A percentile compares a stretch with the other conserved stretches of the same genome.
Conservation (phyloP, 169 alveolate genomes). For the Eimeria maxima region DNA sequence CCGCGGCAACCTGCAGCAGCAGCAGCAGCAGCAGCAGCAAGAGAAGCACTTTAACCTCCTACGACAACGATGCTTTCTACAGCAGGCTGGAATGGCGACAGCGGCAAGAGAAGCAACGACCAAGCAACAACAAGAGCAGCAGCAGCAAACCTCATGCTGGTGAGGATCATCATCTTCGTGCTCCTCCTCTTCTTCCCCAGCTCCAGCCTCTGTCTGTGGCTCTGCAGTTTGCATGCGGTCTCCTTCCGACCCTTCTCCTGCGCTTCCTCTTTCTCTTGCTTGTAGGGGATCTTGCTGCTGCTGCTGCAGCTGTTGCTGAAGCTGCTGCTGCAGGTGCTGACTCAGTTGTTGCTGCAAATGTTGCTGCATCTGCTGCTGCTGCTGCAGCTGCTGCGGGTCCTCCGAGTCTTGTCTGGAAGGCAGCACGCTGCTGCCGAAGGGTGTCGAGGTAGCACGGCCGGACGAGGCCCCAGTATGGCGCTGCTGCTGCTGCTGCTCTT, state of each 20-base stretch:
- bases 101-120: not conserved
- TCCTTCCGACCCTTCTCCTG: not conserved
- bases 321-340: slow-evolving; percentile 13
- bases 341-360: not conserved
- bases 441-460: not conserved
- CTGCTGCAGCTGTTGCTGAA: slow-evolving; percentile 51
- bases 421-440: slow-evolving; percentile 1
- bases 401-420: slow-evolving; percentile 25
- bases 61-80: not conserved
- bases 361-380: not conserved
- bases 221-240: not conserved
- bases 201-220: slow-evolving; percentile 36
- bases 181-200: slow-evolving; percentile 76
- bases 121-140: not conserved
- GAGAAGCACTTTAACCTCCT: not conserved
- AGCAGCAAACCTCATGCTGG: slow-evolving; percentile 55
- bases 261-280: not conserved
- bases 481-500: slow-evolving; percentile 34
- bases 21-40: slow-evolving; percentile 16
- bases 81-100: not conserved
- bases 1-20: slow-evolving; percentile 81
- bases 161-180: slow-evolving; percentile 79
- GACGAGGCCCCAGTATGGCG: not conserved
- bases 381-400: too few species aligned
- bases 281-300: not conserved